Percentiles rank a stretch among this genome's conserved stretches.
Conservation (phyloP, 2,329 filamentous ascomycete genomes). For the Cadophora sp. region DNA sequence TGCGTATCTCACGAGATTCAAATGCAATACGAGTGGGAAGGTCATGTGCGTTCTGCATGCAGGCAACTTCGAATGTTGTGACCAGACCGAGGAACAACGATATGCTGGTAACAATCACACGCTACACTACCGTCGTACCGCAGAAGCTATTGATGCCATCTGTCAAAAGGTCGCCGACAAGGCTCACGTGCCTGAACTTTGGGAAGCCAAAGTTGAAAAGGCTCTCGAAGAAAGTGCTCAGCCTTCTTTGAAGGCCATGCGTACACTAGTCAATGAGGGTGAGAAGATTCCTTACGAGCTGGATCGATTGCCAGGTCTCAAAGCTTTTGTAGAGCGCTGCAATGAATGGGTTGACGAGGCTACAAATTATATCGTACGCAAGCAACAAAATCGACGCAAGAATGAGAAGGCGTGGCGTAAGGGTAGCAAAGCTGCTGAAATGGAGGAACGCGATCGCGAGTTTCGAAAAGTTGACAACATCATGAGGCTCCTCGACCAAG, state of each 20-base stretch:
- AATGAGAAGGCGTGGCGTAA: conserved; percentile 88
- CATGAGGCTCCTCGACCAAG: conserved; percentile 80
- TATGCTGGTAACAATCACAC: conserved; percentile 73
- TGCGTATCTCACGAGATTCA: conserved; percentile 88
- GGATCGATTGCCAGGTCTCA: conserved; percentile 80
- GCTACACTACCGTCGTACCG: conserved; percentile 78
- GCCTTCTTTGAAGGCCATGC: conserved; percentile 85
- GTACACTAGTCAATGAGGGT: conserved; percentile 86
- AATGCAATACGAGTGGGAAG: conserved; percentile 82
- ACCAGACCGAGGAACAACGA: conserved; percentile 69
- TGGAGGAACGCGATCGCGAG: conserved; percentile 84
- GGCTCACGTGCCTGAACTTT: conserved; percentile 82
- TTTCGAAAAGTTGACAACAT: conserved; percentile 90
- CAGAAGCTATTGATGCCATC: conserved; percentile 69
- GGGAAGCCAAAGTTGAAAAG: conserved; percentile 89
- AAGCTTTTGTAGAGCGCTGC: conserved; percentile 91
- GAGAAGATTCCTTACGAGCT: conserved; percentile 95
- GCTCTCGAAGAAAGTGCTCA: conserved; percentile 82
- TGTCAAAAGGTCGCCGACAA: conserved; percentile 85
- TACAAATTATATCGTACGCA: conserved; percentile 93
- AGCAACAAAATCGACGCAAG: conserved; percentile 96
- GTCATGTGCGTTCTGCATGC: conserved; percentile 84
- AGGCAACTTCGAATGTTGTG: conserved; percentile 82
- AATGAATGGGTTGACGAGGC: conserved; percentile 99
- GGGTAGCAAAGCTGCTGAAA: conserved; percentile 76